Conservation (phyloP, 164 flowering plant genomes). For the Echeveria elegans region DNA sequence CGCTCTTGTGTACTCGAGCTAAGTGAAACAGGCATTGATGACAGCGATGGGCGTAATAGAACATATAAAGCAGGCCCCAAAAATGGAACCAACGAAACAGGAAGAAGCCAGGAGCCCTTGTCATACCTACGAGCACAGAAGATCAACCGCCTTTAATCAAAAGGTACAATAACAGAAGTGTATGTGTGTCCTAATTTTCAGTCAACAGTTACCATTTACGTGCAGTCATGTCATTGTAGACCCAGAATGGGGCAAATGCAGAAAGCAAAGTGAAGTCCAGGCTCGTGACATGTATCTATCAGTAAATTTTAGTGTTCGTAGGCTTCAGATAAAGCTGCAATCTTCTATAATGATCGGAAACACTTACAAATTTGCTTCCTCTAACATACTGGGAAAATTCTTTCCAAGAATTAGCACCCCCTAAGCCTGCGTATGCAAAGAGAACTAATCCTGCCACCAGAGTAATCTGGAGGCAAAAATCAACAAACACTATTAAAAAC, state of each 20-base stretch:
- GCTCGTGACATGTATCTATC: constrained; percentile 69
- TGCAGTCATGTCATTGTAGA: constrained; percentile 87
- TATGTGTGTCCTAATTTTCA: neutral
- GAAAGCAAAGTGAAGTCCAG: constrained; percentile 77
- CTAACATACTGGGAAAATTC: constrained; percentile 83
- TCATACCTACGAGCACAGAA: constrained; percentile 40
- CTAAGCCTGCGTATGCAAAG: constrained; percentile 52
- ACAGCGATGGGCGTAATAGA: constrained; percentile 54
- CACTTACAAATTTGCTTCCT: constrained; percentile 84
- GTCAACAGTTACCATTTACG: constrained; percentile 60
- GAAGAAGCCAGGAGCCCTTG: constrained; percentile 77
- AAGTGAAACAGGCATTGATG: constrained; percentile 23
- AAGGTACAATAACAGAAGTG: neutral
- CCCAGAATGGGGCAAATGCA: constrained; percentile 90
- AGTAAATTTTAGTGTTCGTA: neutral
- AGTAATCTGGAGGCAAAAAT: constrained; percentile 36
- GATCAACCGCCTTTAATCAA: neutral
- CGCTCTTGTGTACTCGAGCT: constrained; percentile 15
- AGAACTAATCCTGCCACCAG: constrained; percentile 65
- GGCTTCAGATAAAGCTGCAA: neutral
- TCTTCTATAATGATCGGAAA: neutral
- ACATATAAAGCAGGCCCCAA: constrained; percentile 81
- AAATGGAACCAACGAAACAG: constrained; percentile 62
- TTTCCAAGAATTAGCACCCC: constrained; percentile 54
- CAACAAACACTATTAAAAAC: constrained; percentile 9